A percentile compares a stretch with the other conserved stretches of the same genome.
Conservation (phyloP, 768 basidiomycete genomes). For the Boletus reticulatus region DNA sequence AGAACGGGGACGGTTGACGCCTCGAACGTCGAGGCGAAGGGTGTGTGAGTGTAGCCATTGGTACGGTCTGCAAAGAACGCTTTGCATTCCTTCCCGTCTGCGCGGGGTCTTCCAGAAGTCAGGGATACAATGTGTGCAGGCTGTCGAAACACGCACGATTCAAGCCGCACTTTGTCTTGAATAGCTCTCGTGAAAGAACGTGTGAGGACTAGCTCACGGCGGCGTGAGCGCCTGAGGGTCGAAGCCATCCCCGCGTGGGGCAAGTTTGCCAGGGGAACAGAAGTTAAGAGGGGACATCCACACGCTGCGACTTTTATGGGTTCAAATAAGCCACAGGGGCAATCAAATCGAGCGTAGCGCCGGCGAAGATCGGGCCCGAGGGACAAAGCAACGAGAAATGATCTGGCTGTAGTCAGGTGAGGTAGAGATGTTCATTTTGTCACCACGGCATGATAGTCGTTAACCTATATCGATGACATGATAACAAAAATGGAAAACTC, state of each 20-base stretch:
- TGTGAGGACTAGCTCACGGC: slow-evolving; percentile 45
- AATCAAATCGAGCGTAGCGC: slow-evolving; percentile 10
- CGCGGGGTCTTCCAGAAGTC: slow-evolving; percentile 10
- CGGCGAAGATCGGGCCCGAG: slow-evolving; percentile 15
- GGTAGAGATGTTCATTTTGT: slow-evolving; percentile 6
- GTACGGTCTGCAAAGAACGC: slow-evolving; percentile 21
- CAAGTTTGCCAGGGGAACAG: slow-evolving; percentile 12
- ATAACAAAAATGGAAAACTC: slow-evolving; percentile 23
- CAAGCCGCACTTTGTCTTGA: slow-evolving; percentile 37
- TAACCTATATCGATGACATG: slow-evolving; percentile 5
- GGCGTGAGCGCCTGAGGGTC: slow-evolving; percentile 46
- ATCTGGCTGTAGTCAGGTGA: slow-evolving; percentile 8
- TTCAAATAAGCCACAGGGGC: slow-evolving; percentile 31
- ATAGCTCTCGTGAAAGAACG: slow-evolving; percentile 50
- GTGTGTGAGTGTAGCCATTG: slow-evolving; percentile 13
- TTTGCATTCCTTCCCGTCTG: slow-evolving; percentile 19
- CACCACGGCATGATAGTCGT: not conserved
- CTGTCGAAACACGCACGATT: slow-evolving; percentile 28
- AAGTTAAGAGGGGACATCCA: slow-evolving; percentile 13
- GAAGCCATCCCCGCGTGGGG: slow-evolving; percentile 36
- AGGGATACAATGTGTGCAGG: not conserved
- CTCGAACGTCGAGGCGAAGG: slow-evolving; percentile 17
- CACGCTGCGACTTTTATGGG: slow-evolving; percentile 29
- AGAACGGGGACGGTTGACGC: slow-evolving; percentile 12
- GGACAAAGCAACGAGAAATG: slow-evolving; percentile 6